A percentile compares a stretch with the other conserved stretches of the same genome.
These are phyloP conservation scores for Mycena venus DNA, from an alignment of 768 basidiomycete species.

Conservation along the genomic window DNA sequence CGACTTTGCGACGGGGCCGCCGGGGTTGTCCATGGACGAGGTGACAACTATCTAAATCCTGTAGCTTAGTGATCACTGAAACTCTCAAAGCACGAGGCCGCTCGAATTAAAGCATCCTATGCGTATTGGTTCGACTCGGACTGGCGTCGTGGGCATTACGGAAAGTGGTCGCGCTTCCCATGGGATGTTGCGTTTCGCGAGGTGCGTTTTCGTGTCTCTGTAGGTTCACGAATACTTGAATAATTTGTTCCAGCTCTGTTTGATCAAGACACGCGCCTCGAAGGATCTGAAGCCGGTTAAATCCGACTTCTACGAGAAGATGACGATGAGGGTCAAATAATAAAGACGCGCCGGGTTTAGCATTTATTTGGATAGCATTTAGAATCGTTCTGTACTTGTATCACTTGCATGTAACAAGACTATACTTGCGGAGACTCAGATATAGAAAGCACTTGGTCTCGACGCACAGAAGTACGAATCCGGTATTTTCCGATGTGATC, in stretches of 20 bases:
- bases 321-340: conserved; percentile 45
- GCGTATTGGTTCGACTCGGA: conserved; percentile 60
- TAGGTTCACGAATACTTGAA: background rate
- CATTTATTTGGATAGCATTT: background rate
- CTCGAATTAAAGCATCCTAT: conserved; percentile 65
- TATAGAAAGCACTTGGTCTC: too few relatives aligned
- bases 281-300: conserved; percentile 55
- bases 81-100: conserved; percentile 40
- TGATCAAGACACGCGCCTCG: conserved; percentile 62
- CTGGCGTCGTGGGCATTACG: conserved; percentile 14
- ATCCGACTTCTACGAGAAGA: conserved; percentile 59
- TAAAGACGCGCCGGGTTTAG: conserved; percentile 37
- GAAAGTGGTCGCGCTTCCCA: conserved; percentile 52
- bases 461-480: too few relatives aligned
- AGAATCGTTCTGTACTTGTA: conserved; percentile 13
- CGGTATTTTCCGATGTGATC: too few relatives aligned
- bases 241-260: conserved; percentile 17
- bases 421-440: too few relatives aligned
- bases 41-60: background rate
- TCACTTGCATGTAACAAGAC: background rate
- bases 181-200: conserved; percentile 68
- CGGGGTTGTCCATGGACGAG: conserved; percentile 44
- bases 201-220: conserved; percentile 45
- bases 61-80: background rate
- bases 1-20: conserved; percentile 50